Conservation (phyloP, 1,139 yeast genomes). For the Blastobotrys ciferrii region DNA sequence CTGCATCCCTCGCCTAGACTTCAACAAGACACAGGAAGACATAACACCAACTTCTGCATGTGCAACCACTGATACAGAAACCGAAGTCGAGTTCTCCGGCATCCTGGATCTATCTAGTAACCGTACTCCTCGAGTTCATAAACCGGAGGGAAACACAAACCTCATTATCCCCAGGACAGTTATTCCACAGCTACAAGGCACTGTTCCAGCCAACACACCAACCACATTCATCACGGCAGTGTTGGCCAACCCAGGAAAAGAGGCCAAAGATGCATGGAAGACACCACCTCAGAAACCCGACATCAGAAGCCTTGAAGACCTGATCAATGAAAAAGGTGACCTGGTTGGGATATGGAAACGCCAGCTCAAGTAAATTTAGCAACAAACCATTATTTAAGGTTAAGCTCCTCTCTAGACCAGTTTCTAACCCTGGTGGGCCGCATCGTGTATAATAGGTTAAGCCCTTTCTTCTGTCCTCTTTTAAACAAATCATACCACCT, state of each 20-base stretch:
- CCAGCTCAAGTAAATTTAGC: not conserved
- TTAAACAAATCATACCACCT: too few relatives aligned
- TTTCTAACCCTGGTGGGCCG: too few relatives aligned
- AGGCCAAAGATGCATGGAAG: constrained; percentile 5
- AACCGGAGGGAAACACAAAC: constrained; percentile 36
- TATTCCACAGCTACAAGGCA: constrained; percentile 26
- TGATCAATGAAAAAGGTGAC: not conserved
- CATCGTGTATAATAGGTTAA: too few relatives aligned
- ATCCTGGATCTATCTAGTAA: constrained; percentile 20
- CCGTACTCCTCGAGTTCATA: constrained; percentile 22
- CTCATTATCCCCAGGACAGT: constrained; percentile 25
- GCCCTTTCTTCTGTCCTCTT: too few relatives aligned
- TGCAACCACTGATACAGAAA: constrained; percentile 16
- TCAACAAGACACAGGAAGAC: constrained; percentile 14
- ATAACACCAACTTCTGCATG: constrained; percentile 9
- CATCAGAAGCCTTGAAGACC: constrained; percentile 1
- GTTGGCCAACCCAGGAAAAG: constrained; percentile 17
- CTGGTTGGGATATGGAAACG: constrained; percentile 4
- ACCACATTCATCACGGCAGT: constrained; percentile 21
- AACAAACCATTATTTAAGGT: too few relatives aligned
- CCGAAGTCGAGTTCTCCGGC: constrained; percentile 22
- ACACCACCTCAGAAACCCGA: constrained; percentile 7
- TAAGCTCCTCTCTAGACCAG: too few relatives aligned
- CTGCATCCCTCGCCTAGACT: constrained; percentile 21
- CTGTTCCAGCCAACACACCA: constrained; percentile 15